phyloP scores from a whole-genome alignment of 768 basidiomycete species.

The Auricularia cornea region DNA sequence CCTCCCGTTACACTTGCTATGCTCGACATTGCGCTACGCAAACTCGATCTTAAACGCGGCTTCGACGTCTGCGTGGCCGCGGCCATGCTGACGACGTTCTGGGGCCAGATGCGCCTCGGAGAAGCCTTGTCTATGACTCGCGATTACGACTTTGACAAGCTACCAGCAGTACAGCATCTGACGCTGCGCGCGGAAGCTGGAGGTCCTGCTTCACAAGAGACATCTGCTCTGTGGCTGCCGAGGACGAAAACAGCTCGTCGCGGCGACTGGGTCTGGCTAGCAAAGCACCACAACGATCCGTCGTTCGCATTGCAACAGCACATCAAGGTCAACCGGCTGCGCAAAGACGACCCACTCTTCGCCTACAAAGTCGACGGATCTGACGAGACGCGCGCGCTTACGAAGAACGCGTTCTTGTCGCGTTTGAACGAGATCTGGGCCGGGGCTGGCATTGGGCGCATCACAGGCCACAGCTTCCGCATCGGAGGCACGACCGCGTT shows the following conservation, averaged over 20 bases:
- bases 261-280: neutral
- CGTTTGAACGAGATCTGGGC: constrained; percentile 25
- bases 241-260: neutral
- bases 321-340: constrained; percentile 18
- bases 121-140: constrained; percentile 16
- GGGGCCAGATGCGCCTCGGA: constrained; percentile 31
- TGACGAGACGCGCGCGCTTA: constrained; percentile 22
- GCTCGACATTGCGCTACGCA: constrained; percentile 16
- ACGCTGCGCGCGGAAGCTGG: neutral
- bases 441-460: constrained; percentile 19
- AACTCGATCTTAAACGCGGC: constrained; percentile 18
- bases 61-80: constrained; percentile 38
- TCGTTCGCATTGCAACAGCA: constrained; percentile 26
- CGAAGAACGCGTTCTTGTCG: constrained; percentile 17
- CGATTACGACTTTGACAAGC: neutral
- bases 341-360: constrained; percentile 24
- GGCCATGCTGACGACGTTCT: constrained; percentile 23
- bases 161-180: neutral
- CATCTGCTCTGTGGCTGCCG: neutral
- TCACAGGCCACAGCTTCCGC: constrained; percentile 35
- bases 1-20: constrained; percentile 29
- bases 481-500: constrained; percentile 34
- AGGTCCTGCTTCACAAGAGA: neutral
- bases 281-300: constrained; percentile 2
- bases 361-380: constrained; percentile 27